Conservation (phyloP, 352 stramenopile species). For the Phytophthora melonis region DNA sequence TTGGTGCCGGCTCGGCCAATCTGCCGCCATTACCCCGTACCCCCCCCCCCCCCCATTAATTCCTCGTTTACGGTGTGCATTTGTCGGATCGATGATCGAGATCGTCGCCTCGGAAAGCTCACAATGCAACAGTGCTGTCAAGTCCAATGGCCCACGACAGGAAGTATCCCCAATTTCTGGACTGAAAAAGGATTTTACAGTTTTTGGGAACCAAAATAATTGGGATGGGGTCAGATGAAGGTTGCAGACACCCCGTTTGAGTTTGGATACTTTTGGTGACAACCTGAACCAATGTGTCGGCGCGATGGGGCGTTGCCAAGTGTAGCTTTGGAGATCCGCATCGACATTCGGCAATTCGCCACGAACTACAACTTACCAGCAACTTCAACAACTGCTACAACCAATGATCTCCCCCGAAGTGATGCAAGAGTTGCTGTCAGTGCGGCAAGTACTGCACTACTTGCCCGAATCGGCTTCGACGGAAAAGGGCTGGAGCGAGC, state of each 20-base stretch:
- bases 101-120: not conserved
- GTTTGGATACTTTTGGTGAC: slow-evolving; percentile 33
- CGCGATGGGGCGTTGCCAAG: not conserved
- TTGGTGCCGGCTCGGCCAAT: not conserved
- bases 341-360: slow-evolving; percentile 30
- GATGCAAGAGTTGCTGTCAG: slow-evolving; percentile 42
- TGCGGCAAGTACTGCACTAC: slow-evolving; percentile 40
- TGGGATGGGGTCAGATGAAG: slow-evolving; percentile 9
- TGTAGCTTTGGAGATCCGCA: slow-evolving; percentile 1
- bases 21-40: not conserved
- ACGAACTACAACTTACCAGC: slow-evolving; percentile 4
- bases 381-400: not conserved
- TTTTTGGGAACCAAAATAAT: slow-evolving; percentile 9
- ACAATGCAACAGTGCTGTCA: slow-evolving; percentile 1
- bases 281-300: not conserved
- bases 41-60: not conserved
- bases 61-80: not conserved
- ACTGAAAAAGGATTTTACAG: slow-evolving; percentile 34
- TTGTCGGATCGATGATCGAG: not conserved
- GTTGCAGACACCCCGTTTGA: slow-evolving; percentile 6
- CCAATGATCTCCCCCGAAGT: slow-evolving; percentile 44
- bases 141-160: not conserved
- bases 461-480: slow-evolving; percentile 29
- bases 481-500: slow-evolving; percentile 44
- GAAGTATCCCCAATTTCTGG: slow-evolving; percentile 8